phyloP scores from a whole-genome alignment of 192 early-diverging fungal genomes.

The Coemansia sp. region DNA sequence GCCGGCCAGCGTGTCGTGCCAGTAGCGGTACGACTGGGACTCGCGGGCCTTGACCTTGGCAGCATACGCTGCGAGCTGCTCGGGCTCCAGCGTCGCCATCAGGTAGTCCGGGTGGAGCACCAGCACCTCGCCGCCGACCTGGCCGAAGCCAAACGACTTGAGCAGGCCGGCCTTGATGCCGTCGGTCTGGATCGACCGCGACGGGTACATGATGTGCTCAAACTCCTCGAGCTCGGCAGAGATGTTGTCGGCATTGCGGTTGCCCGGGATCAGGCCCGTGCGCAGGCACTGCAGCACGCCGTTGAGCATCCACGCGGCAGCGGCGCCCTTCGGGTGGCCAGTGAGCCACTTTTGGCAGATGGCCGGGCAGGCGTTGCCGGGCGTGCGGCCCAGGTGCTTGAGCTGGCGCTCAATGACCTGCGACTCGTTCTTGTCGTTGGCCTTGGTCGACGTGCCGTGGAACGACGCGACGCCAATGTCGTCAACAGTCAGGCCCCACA shows the following conservation, averaged over 20 bases:
- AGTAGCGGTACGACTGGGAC: no score
- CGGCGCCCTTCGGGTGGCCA: constrained; percentile 79
- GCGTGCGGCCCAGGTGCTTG: no score
- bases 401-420: constrained; percentile 24
- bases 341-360: constrained; percentile 38
- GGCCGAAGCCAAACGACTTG: constrained; percentile 92
- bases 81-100: constrained; percentile 68
- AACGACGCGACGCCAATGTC: constrained; percentile 17
- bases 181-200: constrained; percentile 83
- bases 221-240: constrained; percentile 71
- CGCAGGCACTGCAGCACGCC: constrained; percentile 81
- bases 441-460: constrained; percentile 22
- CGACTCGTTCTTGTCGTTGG: constrained; percentile 35
- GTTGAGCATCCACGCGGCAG: constrained; percentile 95
- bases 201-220: constrained; percentile 83
- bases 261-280: constrained; percentile 85
- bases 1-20: no score
- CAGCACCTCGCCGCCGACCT: constrained; percentile 88
- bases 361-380: no score
- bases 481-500: constrained; percentile 25
- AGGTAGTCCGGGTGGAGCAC: constrained; percentile 87
- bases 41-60: no score
- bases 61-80: no score
- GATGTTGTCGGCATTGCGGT: constrained; percentile 57
- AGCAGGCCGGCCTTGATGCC: constrained; percentile 89